Evolutionary conservation across 305 asterid species (phyloP), one percentile per base, ranked within the genome.

Genomic region (Vinca major): DNA sequence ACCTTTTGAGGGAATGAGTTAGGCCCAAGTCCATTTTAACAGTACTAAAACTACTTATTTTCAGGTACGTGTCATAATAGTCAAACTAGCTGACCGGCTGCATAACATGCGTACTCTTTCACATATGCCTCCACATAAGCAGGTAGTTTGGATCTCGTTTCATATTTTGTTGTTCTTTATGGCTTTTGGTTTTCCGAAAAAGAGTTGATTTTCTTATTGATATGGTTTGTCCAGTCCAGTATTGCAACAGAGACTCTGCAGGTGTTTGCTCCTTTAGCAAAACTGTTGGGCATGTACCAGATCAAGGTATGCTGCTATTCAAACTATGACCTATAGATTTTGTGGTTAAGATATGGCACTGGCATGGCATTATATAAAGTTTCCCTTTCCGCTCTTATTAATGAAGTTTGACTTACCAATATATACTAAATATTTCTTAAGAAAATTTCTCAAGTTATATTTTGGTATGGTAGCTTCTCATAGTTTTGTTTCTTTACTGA

Each of bases 81-180:
- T 91, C 68, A 91, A 89, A 77, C 83, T 91, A 80, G 98, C 98
- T 51, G 96, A 91, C 75, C 83, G 98, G 83, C 79, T 91, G 66
- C 98, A 91, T 77, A 91, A 91, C 84, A 91, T 91, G 96, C 85
- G 96, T 64, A 91, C 98, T 64, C 96, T 91, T 77, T 80, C 92
- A 21, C 96, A 91, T 85, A 91, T 91, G 98, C 98, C 96, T 84
- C 92, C 95, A 60, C 94, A 89, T 79, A 91, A 91, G 84, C 95
- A 91, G 95, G 98, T 60, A 52, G 49, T 68, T 63, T 62, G 21
- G 52, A 26, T 26, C 1, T 26, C 33, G 33, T 41, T 41, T 41
- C 8, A 4, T 41, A 41, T 41, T 41, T 41, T 54, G 67, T 49
- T 44, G 36, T 67, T 71, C 74, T 17, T 63, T 73, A 66, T 68